phyloP scores from a whole-genome alignment of 371 early-diverging fungal species.

The Nosema muscidifuracis region DNA sequence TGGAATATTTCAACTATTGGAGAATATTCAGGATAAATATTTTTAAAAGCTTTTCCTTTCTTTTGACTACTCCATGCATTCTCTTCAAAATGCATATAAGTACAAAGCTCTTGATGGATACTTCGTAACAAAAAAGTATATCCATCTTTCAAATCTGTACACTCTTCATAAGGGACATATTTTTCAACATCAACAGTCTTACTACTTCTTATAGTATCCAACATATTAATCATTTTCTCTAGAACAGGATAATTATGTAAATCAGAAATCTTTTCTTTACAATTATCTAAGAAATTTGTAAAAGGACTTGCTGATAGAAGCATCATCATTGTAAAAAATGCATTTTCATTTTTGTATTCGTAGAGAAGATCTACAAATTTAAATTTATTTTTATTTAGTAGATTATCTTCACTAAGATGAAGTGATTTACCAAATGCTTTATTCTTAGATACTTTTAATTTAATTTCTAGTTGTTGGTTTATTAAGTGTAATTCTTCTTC shows the following conservation, averaged over 20 bases:
- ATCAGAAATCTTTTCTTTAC: slow-evolving; percentile 5
- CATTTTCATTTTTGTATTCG: neutral
- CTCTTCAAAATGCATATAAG: slow-evolving; percentile 23
- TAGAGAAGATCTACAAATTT: neutral
- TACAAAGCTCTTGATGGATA: slow-evolving; percentile 13
- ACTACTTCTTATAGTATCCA: neutral
- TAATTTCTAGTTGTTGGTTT: neutral
- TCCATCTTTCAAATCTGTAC: neutral
- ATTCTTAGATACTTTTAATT: neutral
- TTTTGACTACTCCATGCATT: slow-evolving; percentile 18
- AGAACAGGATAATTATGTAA: neutral
- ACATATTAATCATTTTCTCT: neutral
- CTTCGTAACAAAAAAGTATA: slow-evolving; percentile 10
- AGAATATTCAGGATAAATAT: slow-evolving; percentile 21
- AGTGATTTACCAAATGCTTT: neutral
- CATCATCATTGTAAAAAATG: neutral
- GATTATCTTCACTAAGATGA: neutral
- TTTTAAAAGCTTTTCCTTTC: neutral
- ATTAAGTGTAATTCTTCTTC: neutral
- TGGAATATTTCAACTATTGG: slow-evolving; percentile 37
- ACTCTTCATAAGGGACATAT: slow-evolving; percentile 2
- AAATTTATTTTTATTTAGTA: neutral
- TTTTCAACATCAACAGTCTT: neutral
- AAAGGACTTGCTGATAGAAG: slow-evolving; percentile 14
- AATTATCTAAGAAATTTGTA: slow-evolving; percentile 13